These are phyloP conservation scores for Effrenium voratum DNA, from an alignment of 73 alveolate genomes.

Conservation along the genomic window DNA sequence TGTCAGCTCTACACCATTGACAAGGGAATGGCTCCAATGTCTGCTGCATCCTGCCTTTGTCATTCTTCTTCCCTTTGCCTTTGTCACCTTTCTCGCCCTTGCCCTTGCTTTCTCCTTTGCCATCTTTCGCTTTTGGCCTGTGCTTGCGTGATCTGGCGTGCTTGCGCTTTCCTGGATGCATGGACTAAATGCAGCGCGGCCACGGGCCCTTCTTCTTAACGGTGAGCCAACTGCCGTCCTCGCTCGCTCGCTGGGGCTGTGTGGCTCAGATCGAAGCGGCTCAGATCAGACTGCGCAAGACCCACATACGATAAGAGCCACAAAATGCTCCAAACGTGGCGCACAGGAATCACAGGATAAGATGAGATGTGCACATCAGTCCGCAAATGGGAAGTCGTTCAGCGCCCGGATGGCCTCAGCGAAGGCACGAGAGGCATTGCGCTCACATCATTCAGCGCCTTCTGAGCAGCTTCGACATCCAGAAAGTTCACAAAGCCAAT, in stretches of 20 bases:
- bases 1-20: too few species aligned
- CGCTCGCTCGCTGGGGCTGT: too few species aligned
- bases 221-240: conserved; percentile 92
- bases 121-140: not conserved
- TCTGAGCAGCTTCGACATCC: conserved; percentile 56
- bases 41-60: too few species aligned
- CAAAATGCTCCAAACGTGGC: too few species aligned
- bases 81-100: not conserved
- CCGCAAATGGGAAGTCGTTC: conserved; percentile 57
- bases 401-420: conserved; percentile 57
- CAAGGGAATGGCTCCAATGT: too few species aligned
- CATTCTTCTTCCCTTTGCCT: conserved; percentile 17
- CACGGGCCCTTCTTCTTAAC: conserved; percentile 89
- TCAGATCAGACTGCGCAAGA: too few species aligned
- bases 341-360: too few species aligned
- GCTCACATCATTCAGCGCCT: not conserved
- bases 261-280: too few species aligned
- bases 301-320: too few species aligned
- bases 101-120: not conserved
- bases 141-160: conserved; percentile 11
- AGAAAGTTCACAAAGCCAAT: conserved; percentile 91
- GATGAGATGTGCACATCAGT: not conserved
- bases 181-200: not conserved
- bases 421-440: not conserved
- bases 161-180: not conserved